Base-by-base conservation (phyloP, 2,329 filamentous ascomycete species). In the Emmonsiellopsis sp. region DNA sequence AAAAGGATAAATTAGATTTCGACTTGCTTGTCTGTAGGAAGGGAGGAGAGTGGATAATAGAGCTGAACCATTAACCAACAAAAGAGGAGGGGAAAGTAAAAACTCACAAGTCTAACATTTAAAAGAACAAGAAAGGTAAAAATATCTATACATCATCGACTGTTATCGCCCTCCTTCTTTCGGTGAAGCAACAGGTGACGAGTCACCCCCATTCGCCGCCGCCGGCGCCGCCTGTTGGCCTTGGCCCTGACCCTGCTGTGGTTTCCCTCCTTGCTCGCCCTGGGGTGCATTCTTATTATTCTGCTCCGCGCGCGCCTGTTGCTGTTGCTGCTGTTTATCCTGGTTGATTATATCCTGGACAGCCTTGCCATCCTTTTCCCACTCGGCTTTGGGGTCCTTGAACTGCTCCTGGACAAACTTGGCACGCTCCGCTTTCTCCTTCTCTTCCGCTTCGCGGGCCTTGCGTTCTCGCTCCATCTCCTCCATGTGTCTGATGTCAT, bases 401-500 rank as follows among this genome's bases (percentile, higher is more conserved):
- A 94, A 96, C 47, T 87, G 79, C 52, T 89, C 83, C 63, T 92
- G 86, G 56, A 93, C 83, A 72, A 89, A 89, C 66, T 89, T 84
- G 61, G 84, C 76, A 53, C 83, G 82, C 56, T 89, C 85, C 26
- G 81, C 80, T 65, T 85, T 84, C 57, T 85, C 83, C 61, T 82
- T 80, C 65, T 94, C 89, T 68, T 93, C 89, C 32, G 83, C 80
- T 69, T 96, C 92, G 47, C 84, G 86, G 30, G 82, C 83, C 58
- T 87, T 79, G 53, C 86, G 83, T 67, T 97, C 91, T 59, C 84
- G 79, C 67, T 97, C 92, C 92, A 97, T 96, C 72, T 96, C 90
- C 76, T 91, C 92, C 93, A 98, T 98, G 66, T 97, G 93, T 55
- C 87, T 85, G 58, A 97, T 88, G 65, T 98, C 93, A 65, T 98